phyloP scores from a whole-genome alignment of 2,329 filamentous ascomycete genomes.

The Diaporthe aspalathi region DNA sequence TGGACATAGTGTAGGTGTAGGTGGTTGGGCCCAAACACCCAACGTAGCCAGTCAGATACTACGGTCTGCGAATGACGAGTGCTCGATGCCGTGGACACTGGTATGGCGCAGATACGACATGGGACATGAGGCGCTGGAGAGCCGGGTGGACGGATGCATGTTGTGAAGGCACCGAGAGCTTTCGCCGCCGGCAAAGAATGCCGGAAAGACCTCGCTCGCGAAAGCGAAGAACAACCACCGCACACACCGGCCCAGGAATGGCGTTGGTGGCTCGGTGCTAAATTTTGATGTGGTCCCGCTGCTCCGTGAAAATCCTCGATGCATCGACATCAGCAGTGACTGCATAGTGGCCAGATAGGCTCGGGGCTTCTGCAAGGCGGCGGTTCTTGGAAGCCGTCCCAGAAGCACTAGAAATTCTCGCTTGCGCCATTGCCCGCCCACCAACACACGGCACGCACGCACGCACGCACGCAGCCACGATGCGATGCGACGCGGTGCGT shows the following conservation, averaged over 20 bases:
- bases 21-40: no score
- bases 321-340: constrained; percentile 1
- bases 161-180: no score
- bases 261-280: neutral
- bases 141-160: no score
- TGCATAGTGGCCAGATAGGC: constrained; percentile 25
- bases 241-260: neutral
- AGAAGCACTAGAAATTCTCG: constrained; percentile 33
- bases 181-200: neutral
- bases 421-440: neutral
- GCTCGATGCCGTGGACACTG: neutral
- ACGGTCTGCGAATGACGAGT: neutral
- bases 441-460: neutral
- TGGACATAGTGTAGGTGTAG: constrained; percentile 3
- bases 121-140: neutral
- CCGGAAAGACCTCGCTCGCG: neutral
- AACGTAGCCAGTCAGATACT: neutral
- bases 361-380: constrained; percentile 27
- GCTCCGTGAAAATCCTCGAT: neutral
- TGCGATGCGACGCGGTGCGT: neutral
- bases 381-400: constrained; percentile 35
- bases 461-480: constrained; percentile 3
- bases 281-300: neutral
- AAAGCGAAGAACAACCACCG: neutral
- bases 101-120: neutral